Conservation (phyloP, 176 grass and related monocot species). For the Eragrostis nindensis region DNA sequence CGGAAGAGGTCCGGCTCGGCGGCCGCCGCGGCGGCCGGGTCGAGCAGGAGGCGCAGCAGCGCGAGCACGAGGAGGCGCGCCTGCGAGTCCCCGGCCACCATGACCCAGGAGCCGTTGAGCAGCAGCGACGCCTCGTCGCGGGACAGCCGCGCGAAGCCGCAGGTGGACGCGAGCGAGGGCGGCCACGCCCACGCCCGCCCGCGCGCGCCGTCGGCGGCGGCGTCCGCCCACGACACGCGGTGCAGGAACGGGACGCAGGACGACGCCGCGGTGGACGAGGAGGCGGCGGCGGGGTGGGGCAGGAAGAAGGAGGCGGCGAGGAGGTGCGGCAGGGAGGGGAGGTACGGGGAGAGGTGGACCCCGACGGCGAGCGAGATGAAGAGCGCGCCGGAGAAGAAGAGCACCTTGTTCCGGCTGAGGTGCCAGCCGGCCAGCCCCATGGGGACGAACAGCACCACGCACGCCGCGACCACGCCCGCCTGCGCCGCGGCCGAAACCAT, state of each 20-base stretch:
- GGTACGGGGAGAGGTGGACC: slow-evolving; percentile 84
- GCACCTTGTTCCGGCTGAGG: slow-evolving; percentile 96
- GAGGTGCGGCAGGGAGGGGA: slow-evolving; percentile 70
- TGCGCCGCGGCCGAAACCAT: slow-evolving; percentile 60
- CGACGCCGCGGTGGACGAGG: slow-evolving; percentile 12
- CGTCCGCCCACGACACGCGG: slow-evolving; percentile 58
- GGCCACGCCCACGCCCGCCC: slow-evolving; percentile 68
- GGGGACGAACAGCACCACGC: slow-evolving; percentile 90
- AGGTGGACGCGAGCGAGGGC: slow-evolving; percentile 54
- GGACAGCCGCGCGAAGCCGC: slow-evolving; percentile 73
- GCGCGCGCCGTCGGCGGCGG: not conserved
- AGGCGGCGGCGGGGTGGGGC: not conserved
- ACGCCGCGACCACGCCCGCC: slow-evolving; percentile 78
- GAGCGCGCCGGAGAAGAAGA: slow-evolving; percentile 94
- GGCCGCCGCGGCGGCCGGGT: slow-evolving; percentile 57
- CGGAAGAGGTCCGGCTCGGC: slow-evolving; percentile 84
- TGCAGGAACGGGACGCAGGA: slow-evolving; percentile 71
- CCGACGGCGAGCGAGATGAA: slow-evolving; percentile 95
- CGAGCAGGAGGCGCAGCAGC: slow-evolving; percentile 76
- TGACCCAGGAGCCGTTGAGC: slow-evolving; percentile 86
- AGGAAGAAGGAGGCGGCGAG: slow-evolving; percentile 58
- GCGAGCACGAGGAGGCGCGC: slow-evolving; percentile 85
- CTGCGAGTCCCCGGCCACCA: slow-evolving; percentile 94
- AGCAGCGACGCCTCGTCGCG: slow-evolving; percentile 71
- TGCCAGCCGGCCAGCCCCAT: slow-evolving; percentile 96